Percentiles rank a stretch among this genome's conserved stretches.
These are phyloP conservation scores for Eutrema heterophyllum DNA, from an alignment of 345 rosid genomes.

Conservation along the genomic window DNA sequence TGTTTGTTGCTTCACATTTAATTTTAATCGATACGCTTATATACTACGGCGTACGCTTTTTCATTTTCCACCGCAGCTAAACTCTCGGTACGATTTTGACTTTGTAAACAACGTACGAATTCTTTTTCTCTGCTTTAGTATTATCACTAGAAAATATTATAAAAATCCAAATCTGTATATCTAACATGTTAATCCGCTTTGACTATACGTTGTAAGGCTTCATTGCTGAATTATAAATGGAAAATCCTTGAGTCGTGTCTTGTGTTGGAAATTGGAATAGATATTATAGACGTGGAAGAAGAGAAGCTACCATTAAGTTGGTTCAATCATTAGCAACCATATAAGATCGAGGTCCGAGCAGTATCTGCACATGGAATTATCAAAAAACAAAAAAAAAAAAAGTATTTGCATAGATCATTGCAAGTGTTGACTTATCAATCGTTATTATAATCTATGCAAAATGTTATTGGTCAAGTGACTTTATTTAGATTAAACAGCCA, in stretches of 20 bases:
- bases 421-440: background rate
- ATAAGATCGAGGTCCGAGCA: too few species aligned
- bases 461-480: too few species aligned
- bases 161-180: background rate
- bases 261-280: background rate
- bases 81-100: constrained; percentile 14
- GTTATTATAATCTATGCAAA: background rate
- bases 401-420: background rate
- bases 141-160: background rate
- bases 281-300: background rate
- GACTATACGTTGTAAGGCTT: background rate
- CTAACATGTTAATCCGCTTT: background rate
- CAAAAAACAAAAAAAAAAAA: too few species aligned
- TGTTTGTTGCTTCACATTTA: constrained; percentile 18
- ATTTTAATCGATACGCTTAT: background rate
- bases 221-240: background rate
- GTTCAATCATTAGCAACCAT: background rate
- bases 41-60: constrained; percentile 14
- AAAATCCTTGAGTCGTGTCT: background rate
- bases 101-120: background rate
- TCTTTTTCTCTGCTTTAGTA: background rate
- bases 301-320: background rate
- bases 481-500: too few species aligned
- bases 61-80: background rate
- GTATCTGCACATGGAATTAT: too few species aligned